Conservation (phyloP, 768 basidiomycete genomes). For the Auricularia sp. region DNA sequence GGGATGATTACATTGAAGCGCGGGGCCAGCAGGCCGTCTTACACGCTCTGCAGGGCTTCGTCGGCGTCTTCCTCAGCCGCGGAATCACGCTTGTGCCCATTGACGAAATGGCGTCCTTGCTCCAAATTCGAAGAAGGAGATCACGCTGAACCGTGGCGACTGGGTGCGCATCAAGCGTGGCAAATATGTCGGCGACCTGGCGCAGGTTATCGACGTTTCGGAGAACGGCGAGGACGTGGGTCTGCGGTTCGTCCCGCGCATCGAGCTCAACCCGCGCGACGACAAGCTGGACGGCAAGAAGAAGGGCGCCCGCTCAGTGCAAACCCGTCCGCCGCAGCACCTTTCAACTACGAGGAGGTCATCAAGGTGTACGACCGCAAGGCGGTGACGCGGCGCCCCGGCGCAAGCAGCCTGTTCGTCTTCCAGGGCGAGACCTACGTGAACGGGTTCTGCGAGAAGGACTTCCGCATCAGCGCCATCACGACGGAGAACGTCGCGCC, state of each 20-base stretch:
- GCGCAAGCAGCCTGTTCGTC: conserved; percentile 47
- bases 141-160: conserved; percentile 71
- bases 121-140: conserved; percentile 94
- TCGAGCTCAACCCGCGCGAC: conserved; percentile 88
- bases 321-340: conserved; percentile 80
- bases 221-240: conserved; percentile 91
- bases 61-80: conserved; percentile 81
- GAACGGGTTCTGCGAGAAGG: conserved; percentile 94
- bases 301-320: conserved; percentile 47
- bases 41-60: conserved; percentile 78
- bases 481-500: conserved; percentile 86
- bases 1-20: conserved; percentile 98
- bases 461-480: conserved; percentile 73
- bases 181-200: conserved; percentile 89
- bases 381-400: conserved; percentile 51
- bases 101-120: conserved; percentile 93
- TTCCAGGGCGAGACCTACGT: conserved; percentile 92
- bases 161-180: conserved; percentile 96
- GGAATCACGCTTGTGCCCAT: conserved; percentile 84
- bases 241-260: conserved; percentile 92
- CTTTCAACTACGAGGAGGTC: conserved; percentile 94
- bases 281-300: conserved; percentile 50
- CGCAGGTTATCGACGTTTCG: conserved; percentile 88
- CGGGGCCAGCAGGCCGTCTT: conserved; percentile 77
- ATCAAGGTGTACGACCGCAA: conserved; percentile 76